Conservation (phyloP, 2,329 filamentous ascomycete genomes). For the Bertia moriformis region DNA sequence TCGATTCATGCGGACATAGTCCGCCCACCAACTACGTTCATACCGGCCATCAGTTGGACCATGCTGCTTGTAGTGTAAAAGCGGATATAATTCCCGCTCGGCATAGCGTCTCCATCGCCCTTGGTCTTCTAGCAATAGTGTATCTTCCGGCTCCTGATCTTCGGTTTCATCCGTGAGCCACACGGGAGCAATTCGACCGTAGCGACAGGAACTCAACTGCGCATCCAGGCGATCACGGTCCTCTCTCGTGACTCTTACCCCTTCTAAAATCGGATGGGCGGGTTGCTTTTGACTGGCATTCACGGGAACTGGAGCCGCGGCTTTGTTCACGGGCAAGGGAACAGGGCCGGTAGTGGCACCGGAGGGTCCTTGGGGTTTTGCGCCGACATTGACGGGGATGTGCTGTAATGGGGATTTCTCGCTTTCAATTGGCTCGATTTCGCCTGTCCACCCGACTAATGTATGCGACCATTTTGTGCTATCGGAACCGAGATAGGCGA, state of each 20-base stretch:
- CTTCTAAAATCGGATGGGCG: slow-evolving; percentile 47
- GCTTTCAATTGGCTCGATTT: slow-evolving; percentile 45
- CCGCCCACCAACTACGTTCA: slow-evolving; percentile 73
- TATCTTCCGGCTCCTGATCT: slow-evolving; percentile 40
- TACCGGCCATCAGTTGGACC: slow-evolving; percentile 73
- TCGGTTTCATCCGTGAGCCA: slow-evolving; percentile 64
- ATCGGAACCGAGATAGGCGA: slow-evolving; percentile 73
- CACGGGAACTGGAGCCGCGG: slow-evolving; percentile 67
- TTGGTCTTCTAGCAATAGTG: slow-evolving; percentile 68
- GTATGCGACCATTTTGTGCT: slow-evolving; percentile 80
- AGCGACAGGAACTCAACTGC: slow-evolving; percentile 57
- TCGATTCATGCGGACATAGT: slow-evolving; percentile 87
- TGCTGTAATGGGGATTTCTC: slow-evolving; percentile 22
- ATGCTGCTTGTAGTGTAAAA: slow-evolving; percentile 93
- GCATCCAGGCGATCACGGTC: slow-evolving; percentile 63
- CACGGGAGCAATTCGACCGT: slow-evolving; percentile 70
- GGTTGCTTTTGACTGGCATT: slow-evolving; percentile 40
- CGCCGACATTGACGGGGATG: neutral
- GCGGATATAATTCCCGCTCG: slow-evolving; percentile 78
- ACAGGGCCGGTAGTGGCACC: slow-evolving; percentile 29
- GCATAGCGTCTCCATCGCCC: slow-evolving; percentile 77
- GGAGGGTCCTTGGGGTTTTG: neutral
- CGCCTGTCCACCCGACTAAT: slow-evolving; percentile 87
- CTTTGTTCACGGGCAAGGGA: slow-evolving; percentile 49
- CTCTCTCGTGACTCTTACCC: slow-evolving; percentile 53